Evolutionary conservation across 768 basidiomycete genomes (phyloP).

Genomic region (Mycena belliarum): DNA sequence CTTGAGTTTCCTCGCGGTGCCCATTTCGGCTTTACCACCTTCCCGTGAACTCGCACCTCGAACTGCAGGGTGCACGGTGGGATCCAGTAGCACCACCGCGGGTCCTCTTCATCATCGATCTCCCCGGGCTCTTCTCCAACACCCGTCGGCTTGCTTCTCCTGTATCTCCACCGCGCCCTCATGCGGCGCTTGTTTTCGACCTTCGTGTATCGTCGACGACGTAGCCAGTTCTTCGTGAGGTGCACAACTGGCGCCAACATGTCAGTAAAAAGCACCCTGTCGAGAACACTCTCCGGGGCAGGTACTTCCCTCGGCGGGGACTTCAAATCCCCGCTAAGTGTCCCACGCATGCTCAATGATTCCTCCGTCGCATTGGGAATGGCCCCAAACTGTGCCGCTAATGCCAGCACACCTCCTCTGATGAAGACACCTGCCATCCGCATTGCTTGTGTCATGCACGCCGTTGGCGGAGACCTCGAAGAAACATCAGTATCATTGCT

Average conservation of each 20-base stretch:
- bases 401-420: background rate
- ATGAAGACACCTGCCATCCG: background rate
- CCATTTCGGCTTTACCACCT: no score
- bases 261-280: background rate
- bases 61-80: no score
- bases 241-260: background rate
- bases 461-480: background rate
- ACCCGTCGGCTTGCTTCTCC: background rate
- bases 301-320: slow-evolving; percentile 17
- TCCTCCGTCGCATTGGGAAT: background rate
- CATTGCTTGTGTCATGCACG: background rate
- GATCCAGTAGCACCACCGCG: no score
- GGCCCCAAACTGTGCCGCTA: slow-evolving; percentile 7
- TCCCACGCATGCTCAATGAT: background rate
- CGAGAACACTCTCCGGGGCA: background rate
- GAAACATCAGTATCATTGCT: no score
- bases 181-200: background rate
- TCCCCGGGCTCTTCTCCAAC: background rate
- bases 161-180: background rate
- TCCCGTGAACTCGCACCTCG: no score
- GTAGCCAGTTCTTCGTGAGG: background rate
- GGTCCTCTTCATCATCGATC: background rate
- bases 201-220: slow-evolving; percentile 1
- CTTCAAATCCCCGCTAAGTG: slow-evolving; percentile 7
- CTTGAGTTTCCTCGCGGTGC: no score